phyloP scores from a whole-genome alignment of 2,329 filamentous ascomycete genomes.

The Fusarium sp. region DNA sequence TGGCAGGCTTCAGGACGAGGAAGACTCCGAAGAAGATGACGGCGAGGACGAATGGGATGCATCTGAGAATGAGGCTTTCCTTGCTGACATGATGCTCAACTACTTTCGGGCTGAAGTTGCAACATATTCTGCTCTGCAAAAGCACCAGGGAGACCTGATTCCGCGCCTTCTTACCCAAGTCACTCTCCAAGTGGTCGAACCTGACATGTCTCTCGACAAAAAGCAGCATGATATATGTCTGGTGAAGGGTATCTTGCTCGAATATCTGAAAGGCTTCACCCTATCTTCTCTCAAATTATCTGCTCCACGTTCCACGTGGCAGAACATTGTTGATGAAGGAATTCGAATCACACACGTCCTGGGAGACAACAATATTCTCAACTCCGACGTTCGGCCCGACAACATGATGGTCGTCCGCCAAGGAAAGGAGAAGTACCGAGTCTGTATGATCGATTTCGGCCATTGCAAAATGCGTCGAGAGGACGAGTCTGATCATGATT shows the following conservation, averaged over 20 bases:
- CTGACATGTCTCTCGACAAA: not conserved
- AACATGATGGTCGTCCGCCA: constrained; percentile 38
- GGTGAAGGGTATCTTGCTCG: constrained; percentile 33
- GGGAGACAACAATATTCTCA: constrained; percentile 41
- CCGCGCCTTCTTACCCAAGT: constrained; percentile 29
- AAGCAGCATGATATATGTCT: constrained; percentile 10
- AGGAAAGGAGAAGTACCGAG: not conserved
- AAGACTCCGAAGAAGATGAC: not conserved
- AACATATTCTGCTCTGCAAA: constrained; percentile 26
- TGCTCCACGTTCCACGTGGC: constrained; percentile 20
- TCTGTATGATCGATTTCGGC: constrained; percentile 46
- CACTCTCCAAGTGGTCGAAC: constrained; percentile 5
- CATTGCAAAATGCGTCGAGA: constrained; percentile 28
- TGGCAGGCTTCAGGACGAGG: not conserved
- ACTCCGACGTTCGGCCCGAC: constrained; percentile 36
- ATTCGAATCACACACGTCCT: constrained; percentile 31
- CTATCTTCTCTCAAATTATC: constrained; percentile 9
- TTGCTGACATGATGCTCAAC: constrained; percentile 4
- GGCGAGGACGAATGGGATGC: constrained; percentile 30
- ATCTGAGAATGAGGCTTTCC: constrained; percentile 32
- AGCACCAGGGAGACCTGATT: constrained; percentile 33
- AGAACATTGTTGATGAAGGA: constrained; percentile 36
- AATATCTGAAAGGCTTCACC: constrained; percentile 33
- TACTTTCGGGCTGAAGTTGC: constrained; percentile 28
- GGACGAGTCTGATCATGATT: constrained; percentile 37